Evolutionary conservation across 495 filamentous ascomycete species (phyloP), one percentile per base, ranked within the genome.

Genomic region (Lepraria neglecta): DNA sequence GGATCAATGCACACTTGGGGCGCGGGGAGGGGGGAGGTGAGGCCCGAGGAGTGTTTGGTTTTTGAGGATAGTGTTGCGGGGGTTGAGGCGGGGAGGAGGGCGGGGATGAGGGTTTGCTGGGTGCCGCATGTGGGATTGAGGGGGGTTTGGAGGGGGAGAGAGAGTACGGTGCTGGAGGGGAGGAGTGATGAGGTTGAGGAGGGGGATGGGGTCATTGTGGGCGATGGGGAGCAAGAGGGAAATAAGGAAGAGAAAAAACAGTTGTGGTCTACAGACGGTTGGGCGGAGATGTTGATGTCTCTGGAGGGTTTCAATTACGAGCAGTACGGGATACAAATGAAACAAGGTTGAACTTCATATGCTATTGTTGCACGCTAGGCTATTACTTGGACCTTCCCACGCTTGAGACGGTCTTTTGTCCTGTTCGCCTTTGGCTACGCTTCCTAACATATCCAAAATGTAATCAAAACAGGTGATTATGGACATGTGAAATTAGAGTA

Each of bases 61-160:
- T 77, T 77, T 57, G 76, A 76, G 64, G 75, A 78, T 71, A 73
- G 69, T 35, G 63, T 77, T 15, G 67, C 68, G 51, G 75, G 76
- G 15, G 74, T 77, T 5, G 73, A 75, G 63, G 75, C 76, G 59
- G 75, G 69, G 44, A 73, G 73, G 68, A 44, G 72, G 52, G 75
- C 76, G 24, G 75, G 75, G 2, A 78, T 78, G 76, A 70, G 76
- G 62, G 74, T 78, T 33, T 53, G 71, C 56, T 77, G 76, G 73
- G 71, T 76, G 21, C 76, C 76, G 47, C 71, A 76, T 70, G 38
- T 59, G 21, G 72, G 69, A 24, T 51, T 76, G 58, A 53, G 59
- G 31, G 56, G 60, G 14, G 61, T 72, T 33, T 75, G 69, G 66
- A 44, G 51, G 31, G 69, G 53, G 28, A 68, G 61, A 56, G 62